phyloP scores from a whole-genome alignment of 176 grass and related monocot species.

The Oryza australiensis region DNA sequence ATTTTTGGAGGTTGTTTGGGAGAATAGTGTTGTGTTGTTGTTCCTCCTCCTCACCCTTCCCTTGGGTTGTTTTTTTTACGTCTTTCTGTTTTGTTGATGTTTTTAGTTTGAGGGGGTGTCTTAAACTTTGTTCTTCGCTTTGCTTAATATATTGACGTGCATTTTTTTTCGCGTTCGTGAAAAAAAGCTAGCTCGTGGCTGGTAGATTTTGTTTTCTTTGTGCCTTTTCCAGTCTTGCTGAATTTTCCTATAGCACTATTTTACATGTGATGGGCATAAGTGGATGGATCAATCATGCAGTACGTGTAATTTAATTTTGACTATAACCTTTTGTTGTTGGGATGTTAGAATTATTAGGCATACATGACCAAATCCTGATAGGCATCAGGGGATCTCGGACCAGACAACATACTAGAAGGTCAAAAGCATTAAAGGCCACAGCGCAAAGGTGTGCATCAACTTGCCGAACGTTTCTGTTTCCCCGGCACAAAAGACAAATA shows the following conservation, averaged over 20 bases:
- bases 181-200: background rate
- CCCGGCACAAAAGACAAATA: constrained; percentile 2
- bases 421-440: constrained; percentile 55
- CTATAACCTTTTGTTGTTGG: background rate
- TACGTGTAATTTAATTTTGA: background rate
- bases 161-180: too few relatives aligned
- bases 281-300: background rate
- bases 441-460: constrained; percentile 44
- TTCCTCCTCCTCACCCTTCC: too few relatives aligned
- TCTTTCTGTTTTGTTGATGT: too few relatives aligned
- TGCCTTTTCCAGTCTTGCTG: background rate
- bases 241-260: background rate
- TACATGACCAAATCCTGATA: constrained; percentile 34
- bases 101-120: too few relatives aligned
- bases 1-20: too few relatives aligned
- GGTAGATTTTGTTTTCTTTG: background rate
- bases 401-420: constrained; percentile 41
- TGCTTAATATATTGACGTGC: too few relatives aligned
- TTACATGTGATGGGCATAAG: background rate
- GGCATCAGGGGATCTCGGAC: constrained; percentile 40
- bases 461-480: constrained; percentile 17
- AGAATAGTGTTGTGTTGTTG: too few relatives aligned
- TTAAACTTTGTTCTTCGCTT: too few relatives aligned
- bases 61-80: too few relatives aligned
- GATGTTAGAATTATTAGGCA: constrained; percentile 26